phyloP scores from a whole-genome alignment of 2,329 filamentous ascomycete species.

The Colletotrichum karsti region DNA sequence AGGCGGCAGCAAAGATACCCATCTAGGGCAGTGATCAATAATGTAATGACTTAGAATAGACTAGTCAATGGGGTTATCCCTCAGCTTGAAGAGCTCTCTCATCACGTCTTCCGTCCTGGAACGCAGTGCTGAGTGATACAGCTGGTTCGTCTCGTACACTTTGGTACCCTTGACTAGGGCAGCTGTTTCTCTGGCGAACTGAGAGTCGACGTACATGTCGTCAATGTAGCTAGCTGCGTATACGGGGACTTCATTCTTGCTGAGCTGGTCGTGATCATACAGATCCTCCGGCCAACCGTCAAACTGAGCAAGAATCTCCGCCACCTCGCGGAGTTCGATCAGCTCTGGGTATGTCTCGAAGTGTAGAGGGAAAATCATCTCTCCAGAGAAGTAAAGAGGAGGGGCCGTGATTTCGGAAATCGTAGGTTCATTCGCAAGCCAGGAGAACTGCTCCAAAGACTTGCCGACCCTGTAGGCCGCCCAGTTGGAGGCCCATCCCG shows the following conservation, averaged over 20 bases:
- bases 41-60: not conserved
- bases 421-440: conserved; percentile 52
- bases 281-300: conserved; percentile 75
- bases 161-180: conserved; percentile 78
- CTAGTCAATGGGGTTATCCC: conserved; percentile 72
- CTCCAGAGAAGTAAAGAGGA: conserved; percentile 84
- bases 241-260: conserved; percentile 82
- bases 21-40: conserved; percentile 40
- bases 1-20: conserved; percentile 53
- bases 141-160: conserved; percentile 83
- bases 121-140: conserved; percentile 88
- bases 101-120: conserved; percentile 80
- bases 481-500: conserved; percentile 73
- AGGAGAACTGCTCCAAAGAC: conserved; percentile 54
- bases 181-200: conserved; percentile 78
- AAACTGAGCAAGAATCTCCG: conserved; percentile 74
- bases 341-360: conserved; percentile 85
- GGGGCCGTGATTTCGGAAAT: conserved; percentile 40
- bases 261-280: conserved; percentile 79
- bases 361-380: conserved; percentile 91
- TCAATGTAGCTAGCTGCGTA: conserved; percentile 86
- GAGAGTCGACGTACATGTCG: conserved; percentile 92
- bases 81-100: conserved; percentile 76
- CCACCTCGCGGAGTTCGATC: conserved; percentile 71
- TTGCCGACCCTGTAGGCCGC: conserved; percentile 73